phyloP scores from a whole-genome alignment of 352 stramenopile species.

The Stephanocyclus meneghinianus region DNA sequence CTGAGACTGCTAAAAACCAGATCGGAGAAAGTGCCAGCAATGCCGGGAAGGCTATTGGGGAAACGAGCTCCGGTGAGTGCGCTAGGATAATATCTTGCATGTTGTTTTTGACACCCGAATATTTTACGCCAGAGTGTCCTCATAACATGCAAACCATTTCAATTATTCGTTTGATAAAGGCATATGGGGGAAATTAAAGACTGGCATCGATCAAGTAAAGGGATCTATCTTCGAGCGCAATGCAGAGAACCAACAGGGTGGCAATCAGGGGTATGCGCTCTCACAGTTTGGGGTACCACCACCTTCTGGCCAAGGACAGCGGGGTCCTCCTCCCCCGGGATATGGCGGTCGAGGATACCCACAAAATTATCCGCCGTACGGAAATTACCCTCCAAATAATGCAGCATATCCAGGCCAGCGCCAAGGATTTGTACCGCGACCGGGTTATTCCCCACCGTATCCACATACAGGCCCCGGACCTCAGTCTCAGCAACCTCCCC shows the following conservation, averaged over 20 bases:
- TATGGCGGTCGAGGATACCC: slow-evolving; percentile 25
- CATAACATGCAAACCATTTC: neutral
- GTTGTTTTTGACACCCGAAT: neutral
- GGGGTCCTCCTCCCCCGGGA: slow-evolving; percentile 31
- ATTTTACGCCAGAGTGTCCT: neutral
- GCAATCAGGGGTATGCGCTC: slow-evolving; percentile 29
- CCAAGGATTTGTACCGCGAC: slow-evolving; percentile 32
- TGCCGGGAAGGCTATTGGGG: slow-evolving; percentile 43
- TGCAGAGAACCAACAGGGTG: slow-evolving; percentile 19
- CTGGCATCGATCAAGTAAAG: slow-evolving; percentile 45
- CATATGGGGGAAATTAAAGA: slow-evolving; percentile 36
- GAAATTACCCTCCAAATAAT: slow-evolving; percentile 12
- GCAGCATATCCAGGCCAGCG: slow-evolving; percentile 12
- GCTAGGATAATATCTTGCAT: neutral
- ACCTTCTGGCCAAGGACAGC: slow-evolving; percentile 21
- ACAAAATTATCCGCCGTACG: slow-evolving; percentile 21
- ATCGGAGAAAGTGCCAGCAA: slow-evolving; percentile 41
- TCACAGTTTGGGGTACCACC: slow-evolving; percentile 46
- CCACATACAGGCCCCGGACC: slow-evolving; percentile 23
- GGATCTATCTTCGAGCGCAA: slow-evolving; percentile 46
- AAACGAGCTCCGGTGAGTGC: slow-evolving; percentile 41
- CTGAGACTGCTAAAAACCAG: slow-evolving; percentile 37
- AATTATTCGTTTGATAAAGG: slow-evolving; percentile 6
- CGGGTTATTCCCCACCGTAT: slow-evolving; percentile 39
- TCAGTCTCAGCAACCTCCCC: slow-evolving; percentile 24